Evolutionary conservation across 495 filamentous ascomycete genomes (phyloP), one percentile per base, ranked within the genome.

Genomic region (Amphirosellinia nigrospora): DNA sequence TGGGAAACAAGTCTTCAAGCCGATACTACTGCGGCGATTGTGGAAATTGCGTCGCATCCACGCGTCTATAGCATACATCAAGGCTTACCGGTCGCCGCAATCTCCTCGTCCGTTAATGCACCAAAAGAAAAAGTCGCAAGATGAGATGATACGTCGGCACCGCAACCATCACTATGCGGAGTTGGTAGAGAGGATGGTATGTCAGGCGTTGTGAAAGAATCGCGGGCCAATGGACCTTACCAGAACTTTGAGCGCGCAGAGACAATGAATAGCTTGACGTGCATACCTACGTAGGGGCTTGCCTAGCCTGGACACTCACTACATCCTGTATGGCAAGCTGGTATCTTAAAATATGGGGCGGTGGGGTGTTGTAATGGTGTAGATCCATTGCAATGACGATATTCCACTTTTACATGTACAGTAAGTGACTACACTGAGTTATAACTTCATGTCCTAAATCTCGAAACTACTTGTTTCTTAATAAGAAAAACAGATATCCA

Each of bases 1-100:
- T 75, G 70, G 50, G 62, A 68, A 70, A 68, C 68, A 63, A 63
- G 70, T 60, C 62, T 66, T 50, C 62, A 72, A 48, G 55, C 58
- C 63, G 67, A 67, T 67, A 67, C 60, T 60, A 68, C 66, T 9
- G 28, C 48, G 28, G 68, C 53, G 67, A 53, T 64, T 67, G 50
- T 55, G 55, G 46, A 8, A 59, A 61, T 55, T 45, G 65, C 41
- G 53, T 68, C 55, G 53, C 43, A 39, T 53, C 16, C 55, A 61
- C 56, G 66, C 66, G 66, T 69, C 23, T 46, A 13, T 16, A 39
- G 45, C 32, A 59, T 52, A 38, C 36, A 26, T 62, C 16, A 9
- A 69, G 45, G 53, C 66, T 69, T 26, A 68, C 63, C 21, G 19
- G 46, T 53, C 34, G 39, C 30, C 34, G 15, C 45, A 53, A 53